Evolutionary conservation across 768 basidiomycete species (phyloP), one percentile per base, ranked within the genome.

Genomic region (Sarcodon aspratus): DNA sequence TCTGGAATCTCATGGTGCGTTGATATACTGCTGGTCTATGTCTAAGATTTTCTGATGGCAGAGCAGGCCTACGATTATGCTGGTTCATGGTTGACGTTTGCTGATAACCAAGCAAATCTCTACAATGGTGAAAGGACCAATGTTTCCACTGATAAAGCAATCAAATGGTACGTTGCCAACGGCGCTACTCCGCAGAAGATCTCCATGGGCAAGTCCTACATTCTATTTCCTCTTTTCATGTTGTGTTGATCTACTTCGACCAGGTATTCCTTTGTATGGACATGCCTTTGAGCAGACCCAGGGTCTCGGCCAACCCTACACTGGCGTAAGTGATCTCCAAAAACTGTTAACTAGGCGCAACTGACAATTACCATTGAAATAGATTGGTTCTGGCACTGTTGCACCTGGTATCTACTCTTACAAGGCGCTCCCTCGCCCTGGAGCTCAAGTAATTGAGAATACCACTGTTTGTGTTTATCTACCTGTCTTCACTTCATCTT

Each of bases 1-100:
- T 79, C 66, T 90, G 86, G 86, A 88, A 91, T 58, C 61, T 91
- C 47, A 90, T 91, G 88, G 84, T 78, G 42, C 18, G 59, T 36
- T 27, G 5, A 27, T 27, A 27, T 27, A 17, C 8, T 35, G 6
- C 32, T 34, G 6, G 1, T 15, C 27, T 31, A 8, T 36, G 13
- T 11, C 48, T 33, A 36, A 17, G n/a, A 47, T 45, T 6, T 56
- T 27, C 21, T 48, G 46, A 44, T 36, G 12, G 37, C 33, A 5
- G 13, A 37, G 13, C 52, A 82, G 81, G 79, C 79, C 12, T 84
- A 84, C 53, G 82, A 87, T 59, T 88, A 85, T 60, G 75, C 85
- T 40, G 86, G 85, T 1, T 80, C 83, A 1, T 92, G 87, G 87
- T 62, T 82, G 33, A 73, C 69, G n/a, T 79, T 54, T 38, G 65